These are phyloP conservation scores for Phytophthora sojae DNA, from an alignment of 352 stramenopile species.

Conservation along the genomic window DNA sequence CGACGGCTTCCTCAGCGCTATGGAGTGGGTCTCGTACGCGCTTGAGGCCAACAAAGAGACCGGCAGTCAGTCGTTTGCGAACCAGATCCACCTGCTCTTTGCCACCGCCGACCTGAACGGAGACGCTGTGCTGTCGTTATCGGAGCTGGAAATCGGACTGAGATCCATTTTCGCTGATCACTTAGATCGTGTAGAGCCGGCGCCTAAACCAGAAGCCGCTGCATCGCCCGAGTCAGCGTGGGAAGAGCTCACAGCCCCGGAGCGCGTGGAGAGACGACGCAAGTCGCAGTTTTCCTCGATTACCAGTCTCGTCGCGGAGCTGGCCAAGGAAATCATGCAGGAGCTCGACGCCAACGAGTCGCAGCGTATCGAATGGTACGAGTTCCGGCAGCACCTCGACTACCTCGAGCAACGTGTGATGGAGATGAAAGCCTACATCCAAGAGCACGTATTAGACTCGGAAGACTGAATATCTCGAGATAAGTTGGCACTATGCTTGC, in stretches of 20 bases:
- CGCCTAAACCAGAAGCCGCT: constrained; percentile 12
- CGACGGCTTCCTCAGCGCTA: constrained; percentile 57
- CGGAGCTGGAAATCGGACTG: constrained; percentile 60
- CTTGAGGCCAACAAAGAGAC: constrained; percentile 57
- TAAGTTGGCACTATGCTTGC: not conserved
- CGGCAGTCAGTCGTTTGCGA: constrained; percentile 51
- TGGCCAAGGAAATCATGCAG: constrained; percentile 68
- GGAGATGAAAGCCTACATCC: constrained; percentile 66
- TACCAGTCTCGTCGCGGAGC: constrained; percentile 44
- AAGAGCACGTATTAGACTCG: constrained; percentile 36
- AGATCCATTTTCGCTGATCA: constrained; percentile 44
- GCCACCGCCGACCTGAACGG: constrained; percentile 59
- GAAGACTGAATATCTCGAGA: not conserved
- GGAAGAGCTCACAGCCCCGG: constrained; percentile 26
- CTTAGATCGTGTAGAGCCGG: constrained; percentile 23
- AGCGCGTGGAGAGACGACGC: constrained; percentile 19
- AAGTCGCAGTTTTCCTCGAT: constrained; percentile 46
- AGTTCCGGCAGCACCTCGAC: constrained; percentile 79
- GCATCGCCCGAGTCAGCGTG: constrained; percentile 28
- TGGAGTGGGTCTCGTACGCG: constrained; percentile 78
- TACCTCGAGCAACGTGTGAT: constrained; percentile 64
- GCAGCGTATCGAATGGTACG: constrained; percentile 74
- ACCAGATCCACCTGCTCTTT: constrained; percentile 68
- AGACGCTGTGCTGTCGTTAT: constrained; percentile 59
- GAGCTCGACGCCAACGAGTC: constrained; percentile 67